A percentile compares a stretch with the other conserved stretches of the same genome.
Evolutionary conservation across 768 basidiomycete genomes (phyloP).

Genomic region (Leccinum truebloodii): DNA sequence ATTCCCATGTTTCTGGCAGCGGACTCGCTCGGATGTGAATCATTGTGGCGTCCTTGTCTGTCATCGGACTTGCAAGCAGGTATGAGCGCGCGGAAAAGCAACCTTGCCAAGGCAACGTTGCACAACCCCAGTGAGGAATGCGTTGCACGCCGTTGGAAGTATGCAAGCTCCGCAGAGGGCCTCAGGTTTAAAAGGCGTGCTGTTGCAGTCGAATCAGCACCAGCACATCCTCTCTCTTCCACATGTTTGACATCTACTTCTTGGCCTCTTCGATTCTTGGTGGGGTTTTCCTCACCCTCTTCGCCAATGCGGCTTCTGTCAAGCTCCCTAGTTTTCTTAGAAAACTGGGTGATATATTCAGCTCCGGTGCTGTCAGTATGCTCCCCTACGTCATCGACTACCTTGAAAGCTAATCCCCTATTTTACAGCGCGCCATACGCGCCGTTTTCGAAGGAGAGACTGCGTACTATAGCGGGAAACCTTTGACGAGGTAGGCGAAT

Average conservation of each 20-base stretch:
- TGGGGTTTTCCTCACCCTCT: conserved; percentile 16
- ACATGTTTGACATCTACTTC: conserved; percentile 17
- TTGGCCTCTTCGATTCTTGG: conserved; percentile 16
- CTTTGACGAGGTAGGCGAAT: conserved; percentile 16
- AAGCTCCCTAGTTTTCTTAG: conserved; percentile 11
- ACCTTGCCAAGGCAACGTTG: not conserved
- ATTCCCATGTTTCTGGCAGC: conserved; percentile 1
- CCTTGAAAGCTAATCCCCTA: not conserved
- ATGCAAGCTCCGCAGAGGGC: not conserved
- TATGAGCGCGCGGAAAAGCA: not conserved
- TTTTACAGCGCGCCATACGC: conserved; percentile 6
- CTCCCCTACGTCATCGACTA: not conserved
- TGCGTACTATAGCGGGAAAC: conserved; percentile 5
- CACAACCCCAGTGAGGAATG: not conserved
- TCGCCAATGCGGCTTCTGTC: conserved; percentile 13
- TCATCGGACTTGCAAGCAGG: not conserved
- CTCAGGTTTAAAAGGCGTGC: conserved; percentile 6
- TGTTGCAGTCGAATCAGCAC: not conserved
- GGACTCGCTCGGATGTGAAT: not conserved
- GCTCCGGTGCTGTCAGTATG: conserved; percentile 10
- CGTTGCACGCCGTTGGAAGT: not conserved
- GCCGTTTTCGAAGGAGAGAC: not conserved
- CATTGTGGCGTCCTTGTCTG: not conserved
- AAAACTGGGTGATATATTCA: conserved; percentile 6
- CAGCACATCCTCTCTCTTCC: not conserved